Percentiles rank a stretch among this genome's conserved stretches.
phyloP scores from a whole-genome alignment of 306 rosid species.

The Rosa rugosa region DNA sequence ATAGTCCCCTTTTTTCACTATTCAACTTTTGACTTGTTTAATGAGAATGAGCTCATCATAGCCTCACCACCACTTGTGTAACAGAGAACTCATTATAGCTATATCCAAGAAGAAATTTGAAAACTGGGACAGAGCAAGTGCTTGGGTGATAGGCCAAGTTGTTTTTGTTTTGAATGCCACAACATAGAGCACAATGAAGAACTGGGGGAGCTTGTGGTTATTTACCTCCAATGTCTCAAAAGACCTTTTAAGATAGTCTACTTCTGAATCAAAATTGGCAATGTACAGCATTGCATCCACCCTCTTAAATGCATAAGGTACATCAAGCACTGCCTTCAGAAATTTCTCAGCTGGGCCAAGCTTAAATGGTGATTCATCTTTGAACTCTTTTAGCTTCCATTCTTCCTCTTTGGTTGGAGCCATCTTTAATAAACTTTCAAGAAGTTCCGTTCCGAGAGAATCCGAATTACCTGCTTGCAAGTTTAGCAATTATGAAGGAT shows the following conservation, averaged over 20 bases:
- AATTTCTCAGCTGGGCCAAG: conserved; percentile 96
- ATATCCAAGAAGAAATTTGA: background rate
- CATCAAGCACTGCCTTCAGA: conserved; percentile 76
- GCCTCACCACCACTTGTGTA: background rate
- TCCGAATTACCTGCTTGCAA: conserved; percentile 67
- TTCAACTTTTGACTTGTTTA: conserved; percentile 9
- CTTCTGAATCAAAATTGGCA: conserved; percentile 88
- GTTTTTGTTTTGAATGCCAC: background rate
- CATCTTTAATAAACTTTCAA: conserved; percentile 87
- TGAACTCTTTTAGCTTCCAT: conserved; percentile 62
- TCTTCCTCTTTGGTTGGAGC: conserved; percentile 89
- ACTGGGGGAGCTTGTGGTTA: background rate
- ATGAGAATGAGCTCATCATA: conserved; percentile 3
- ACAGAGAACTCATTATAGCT: background rate
- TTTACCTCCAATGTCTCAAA: conserved; percentile 75
- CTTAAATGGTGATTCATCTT: conserved; percentile 75
- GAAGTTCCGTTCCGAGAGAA: conserved; percentile 75
- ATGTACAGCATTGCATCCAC: conserved; percentile 92
- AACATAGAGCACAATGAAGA: background rate
- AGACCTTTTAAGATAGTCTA: conserved; percentile 70
- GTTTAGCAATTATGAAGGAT: background rate
- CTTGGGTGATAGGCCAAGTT: background rate
- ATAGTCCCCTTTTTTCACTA: background rate
- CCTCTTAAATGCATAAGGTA: conserved; percentile 88
- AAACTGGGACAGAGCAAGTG: background rate